Evolutionary conservation across 2,329 filamentous ascomycete species (phyloP).

Genomic region (Erysiphe neolycopersici): DNA sequence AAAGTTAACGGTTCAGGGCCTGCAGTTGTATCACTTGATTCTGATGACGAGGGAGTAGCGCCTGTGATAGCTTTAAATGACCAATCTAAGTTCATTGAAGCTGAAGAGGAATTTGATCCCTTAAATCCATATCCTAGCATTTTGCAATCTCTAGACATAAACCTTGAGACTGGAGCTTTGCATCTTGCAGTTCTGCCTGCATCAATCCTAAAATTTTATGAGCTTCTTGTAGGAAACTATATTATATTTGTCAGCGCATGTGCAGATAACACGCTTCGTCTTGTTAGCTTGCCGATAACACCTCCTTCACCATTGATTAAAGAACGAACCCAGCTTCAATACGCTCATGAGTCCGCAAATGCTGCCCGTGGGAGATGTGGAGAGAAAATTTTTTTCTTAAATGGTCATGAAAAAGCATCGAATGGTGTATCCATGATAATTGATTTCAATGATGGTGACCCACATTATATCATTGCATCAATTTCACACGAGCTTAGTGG

Average conservation of each 20-base stretch:
- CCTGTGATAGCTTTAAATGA: constrained; percentile 19
- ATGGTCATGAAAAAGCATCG: constrained; percentile 24
- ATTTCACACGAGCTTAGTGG: constrained; percentile 33
- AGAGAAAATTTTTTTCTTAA: constrained; percentile 26
- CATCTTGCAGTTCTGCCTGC: constrained; percentile 29
- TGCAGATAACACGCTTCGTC: constrained; percentile 26
- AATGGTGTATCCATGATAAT: constrained; percentile 29
- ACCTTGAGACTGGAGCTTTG: constrained; percentile 26
- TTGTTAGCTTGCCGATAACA: constrained; percentile 31
- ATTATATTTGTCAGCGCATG: constrained; percentile 36
- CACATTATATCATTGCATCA: constrained; percentile 29
- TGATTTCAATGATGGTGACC: constrained; percentile 15
- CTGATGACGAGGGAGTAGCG: constrained; percentile 26
- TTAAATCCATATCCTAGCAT: constrained; percentile 32
- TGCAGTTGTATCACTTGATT: constrained; percentile 34
- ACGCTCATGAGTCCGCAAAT: constrained; percentile 23
- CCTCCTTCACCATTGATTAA: constrained; percentile 35
- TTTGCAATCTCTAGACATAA: constrained; percentile 32
- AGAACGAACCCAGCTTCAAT: constrained; percentile 23
- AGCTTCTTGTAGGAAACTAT: constrained; percentile 24
- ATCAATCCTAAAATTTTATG: constrained; percentile 22
- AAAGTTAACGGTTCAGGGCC: constrained; percentile 29
- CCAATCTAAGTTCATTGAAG: constrained; percentile 30
- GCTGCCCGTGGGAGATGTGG: constrained; percentile 37
- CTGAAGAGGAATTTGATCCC: constrained; percentile 16